phyloP scores from a whole-genome alignment of 768 basidiomycete genomes.

The Amyloporia xantha region DNA sequence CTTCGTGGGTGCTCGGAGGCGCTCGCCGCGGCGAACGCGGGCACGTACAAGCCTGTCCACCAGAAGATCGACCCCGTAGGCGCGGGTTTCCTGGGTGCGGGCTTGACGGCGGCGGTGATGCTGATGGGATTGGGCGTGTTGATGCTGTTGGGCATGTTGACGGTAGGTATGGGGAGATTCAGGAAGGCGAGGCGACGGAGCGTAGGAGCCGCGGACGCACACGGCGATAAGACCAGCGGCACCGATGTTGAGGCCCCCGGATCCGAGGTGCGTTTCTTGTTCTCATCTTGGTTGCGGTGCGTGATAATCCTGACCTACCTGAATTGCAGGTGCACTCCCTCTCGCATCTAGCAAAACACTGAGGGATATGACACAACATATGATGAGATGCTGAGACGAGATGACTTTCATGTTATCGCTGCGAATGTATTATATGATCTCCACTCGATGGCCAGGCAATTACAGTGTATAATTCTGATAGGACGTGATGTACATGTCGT shows the following conservation, averaged over 20 bases:
- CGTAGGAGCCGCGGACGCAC: not conserved
- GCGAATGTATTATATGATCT: not conserved
- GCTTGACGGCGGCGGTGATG: slow-evolving; percentile 21
- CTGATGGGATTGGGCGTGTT: slow-evolving; percentile 9
- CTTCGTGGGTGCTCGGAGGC: slow-evolving; percentile 52
- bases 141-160: slow-evolving; percentile 10
- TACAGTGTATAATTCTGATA: not conserved
- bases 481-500: not conserved
- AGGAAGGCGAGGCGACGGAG: not conserved
- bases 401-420: not conserved
- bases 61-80: slow-evolving; percentile 45
- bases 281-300: not conserved
- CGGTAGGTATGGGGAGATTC: not conserved
- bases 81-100: slow-evolving; percentile 65
- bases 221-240: not conserved
- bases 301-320: not conserved
- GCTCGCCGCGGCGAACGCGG: slow-evolving; percentile 28
- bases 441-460: not conserved
- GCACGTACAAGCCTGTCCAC: slow-evolving; percentile 10
- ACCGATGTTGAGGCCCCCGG: not conserved
- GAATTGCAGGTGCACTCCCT: not conserved
- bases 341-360: not conserved
- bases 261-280: not conserved
- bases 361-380: not conserved
- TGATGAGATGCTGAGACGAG: too few relatives aligned